These are phyloP conservation scores for Solanum infundibuliforme DNA, from an alignment of 257 asterid genomes.

Conservation along the genomic window DNA sequence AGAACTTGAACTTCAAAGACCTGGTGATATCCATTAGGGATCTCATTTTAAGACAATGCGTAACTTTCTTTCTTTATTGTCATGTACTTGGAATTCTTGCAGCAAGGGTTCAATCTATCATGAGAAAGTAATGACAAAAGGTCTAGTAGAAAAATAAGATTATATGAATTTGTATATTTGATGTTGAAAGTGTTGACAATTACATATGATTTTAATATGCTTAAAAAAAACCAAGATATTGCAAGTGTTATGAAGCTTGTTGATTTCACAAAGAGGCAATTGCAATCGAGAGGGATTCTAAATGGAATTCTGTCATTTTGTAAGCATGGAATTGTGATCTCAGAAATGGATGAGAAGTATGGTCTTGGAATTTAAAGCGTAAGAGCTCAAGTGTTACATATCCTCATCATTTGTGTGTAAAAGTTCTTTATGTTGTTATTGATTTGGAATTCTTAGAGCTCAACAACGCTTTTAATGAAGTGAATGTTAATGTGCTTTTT, in stretches of 20 bases:
- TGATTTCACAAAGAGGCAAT: background rate
- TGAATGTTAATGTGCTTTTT: background rate
- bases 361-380: background rate
- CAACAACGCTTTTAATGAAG: background rate
- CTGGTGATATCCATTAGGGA: background rate
- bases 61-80: background rate
- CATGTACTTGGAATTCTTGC: background rate
- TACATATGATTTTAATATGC: background rate
- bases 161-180: background rate
- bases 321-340: background rate
- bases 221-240: background rate
- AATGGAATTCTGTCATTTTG: background rate
- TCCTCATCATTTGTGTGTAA: background rate
- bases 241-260: background rate
- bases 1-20: background rate
- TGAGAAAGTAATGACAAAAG: background rate
- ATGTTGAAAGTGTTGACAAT: background rate
- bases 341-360: background rate
- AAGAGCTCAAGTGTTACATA: background rate
- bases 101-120: background rate
- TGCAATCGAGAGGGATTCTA: background rate
- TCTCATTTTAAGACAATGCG: background rate
- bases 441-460: background rate
- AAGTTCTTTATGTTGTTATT: background rate
- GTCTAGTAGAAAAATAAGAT: background rate